These are phyloP conservation scores for Neurospora sp. DNA, from an alignment of 495 filamentous ascomycete genomes.

Conservation along the genomic window DNA sequence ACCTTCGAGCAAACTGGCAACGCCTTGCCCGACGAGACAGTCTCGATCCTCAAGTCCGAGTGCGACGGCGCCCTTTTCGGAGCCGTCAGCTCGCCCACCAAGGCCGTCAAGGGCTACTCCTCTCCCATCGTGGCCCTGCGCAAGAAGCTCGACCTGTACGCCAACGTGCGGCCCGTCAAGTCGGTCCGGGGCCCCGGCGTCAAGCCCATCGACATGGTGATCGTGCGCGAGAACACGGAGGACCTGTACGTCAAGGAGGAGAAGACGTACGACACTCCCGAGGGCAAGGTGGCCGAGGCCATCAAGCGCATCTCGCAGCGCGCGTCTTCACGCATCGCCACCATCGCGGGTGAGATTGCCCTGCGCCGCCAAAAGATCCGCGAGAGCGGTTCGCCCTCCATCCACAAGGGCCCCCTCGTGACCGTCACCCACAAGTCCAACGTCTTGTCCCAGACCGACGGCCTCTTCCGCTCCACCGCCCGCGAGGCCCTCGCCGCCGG, in stretches of 20 bases:
- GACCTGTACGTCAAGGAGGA: background rate
- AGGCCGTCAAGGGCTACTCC: constrained; percentile 85
- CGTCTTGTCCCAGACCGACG: constrained; percentile 92
- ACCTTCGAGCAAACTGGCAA: constrained; percentile 81
- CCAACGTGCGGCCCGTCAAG: constrained; percentile 96
- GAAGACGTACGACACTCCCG: background rate
- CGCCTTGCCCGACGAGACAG: constrained; percentile 82
- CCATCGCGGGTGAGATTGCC: background rate
- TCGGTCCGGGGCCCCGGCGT: constrained; percentile 46
- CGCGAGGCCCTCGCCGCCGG: constrained; percentile 55
- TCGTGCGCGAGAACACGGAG: background rate
- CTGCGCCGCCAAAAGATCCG: background rate
- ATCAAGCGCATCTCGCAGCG: background rate
- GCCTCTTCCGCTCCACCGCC: constrained; percentile 79
- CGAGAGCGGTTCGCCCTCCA: constrained; percentile 26
- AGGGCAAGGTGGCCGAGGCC: background rate
- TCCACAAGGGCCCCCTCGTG: constrained; percentile 63
- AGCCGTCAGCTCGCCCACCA: constrained; percentile 86
- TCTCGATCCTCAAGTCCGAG: constrained; percentile 71
- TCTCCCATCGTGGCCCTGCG: constrained; percentile 95
- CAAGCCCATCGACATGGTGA: constrained; percentile 34
- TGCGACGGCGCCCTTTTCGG: constrained; percentile 96
- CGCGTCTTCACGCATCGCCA: background rate
- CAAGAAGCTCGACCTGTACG: constrained; percentile 90
- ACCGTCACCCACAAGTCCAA: constrained; percentile 99